Evolutionary conservation across 768 basidiomycete species (phyloP), one percentile per base, ranked within the genome.

Genomic region (Arthromyces matolae): DNA sequence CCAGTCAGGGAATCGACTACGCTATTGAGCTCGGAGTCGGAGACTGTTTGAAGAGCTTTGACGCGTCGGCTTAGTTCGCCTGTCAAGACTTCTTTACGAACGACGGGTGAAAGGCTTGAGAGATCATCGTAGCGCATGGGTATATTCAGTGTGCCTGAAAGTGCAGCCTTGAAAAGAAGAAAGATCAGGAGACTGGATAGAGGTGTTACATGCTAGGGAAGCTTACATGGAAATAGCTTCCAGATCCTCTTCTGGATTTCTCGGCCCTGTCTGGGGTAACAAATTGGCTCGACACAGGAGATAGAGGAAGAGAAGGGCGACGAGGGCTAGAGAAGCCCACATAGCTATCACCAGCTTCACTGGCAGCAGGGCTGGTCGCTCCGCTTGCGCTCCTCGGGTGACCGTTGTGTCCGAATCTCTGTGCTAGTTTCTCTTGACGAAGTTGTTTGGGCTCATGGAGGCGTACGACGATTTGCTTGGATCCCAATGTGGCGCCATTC

Each of bases 121-220:
- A 93, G 77, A 47, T 92, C 89, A 53, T 93, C 91, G 51, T 90
- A 91, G n/a, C 80, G 84, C 82, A 91, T 86, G 0, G 90, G 85
- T 14, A 92, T 63, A 60, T 85, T 89, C 31, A 90, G 73, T 0
- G 83, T 89, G 13, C 89, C 91, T 5, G 83, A 70, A 5, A 92
- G 75, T 3, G 91, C 90, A 50, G 90, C 90, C 89, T 92, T 47
- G 28, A 7, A 13, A 38, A 24, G 1, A 19, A 5, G 18, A 44
- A 18, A 4, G 13, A 33, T 33, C 2, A 27, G 25, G 35, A 19
- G 13, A 31, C 34, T 27, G 52, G 16, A 46, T 8, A 47, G 51
- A 8, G 37, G 27, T 25, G 32, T 29, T 23, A 49, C 25, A 33
- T n/a, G n/a, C 47, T 44, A 42, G 25, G 18, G 19, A 18, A 19